phyloP scores from a whole-genome alignment of 345 rosid species.

The Lumnitzera littorea region DNA sequence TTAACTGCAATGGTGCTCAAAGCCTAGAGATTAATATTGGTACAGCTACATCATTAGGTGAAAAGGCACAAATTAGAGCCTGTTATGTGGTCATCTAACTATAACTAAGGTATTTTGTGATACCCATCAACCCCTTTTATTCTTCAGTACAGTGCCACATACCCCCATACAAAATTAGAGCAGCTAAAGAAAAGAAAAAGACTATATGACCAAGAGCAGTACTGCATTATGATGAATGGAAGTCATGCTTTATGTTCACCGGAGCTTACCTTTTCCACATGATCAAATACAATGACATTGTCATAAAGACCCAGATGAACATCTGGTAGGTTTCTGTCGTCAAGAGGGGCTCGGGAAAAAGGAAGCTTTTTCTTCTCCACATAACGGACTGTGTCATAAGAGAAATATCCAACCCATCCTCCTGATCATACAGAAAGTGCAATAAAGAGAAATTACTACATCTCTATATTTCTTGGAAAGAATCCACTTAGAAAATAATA shows the following conservation, averaged over 20 bases:
- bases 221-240: too few relatives aligned
- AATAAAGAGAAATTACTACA: not conserved
- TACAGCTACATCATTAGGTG: too few relatives aligned
- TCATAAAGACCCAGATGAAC: slow-evolving; percentile 92
- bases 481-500: not conserved
- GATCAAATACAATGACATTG: slow-evolving; percentile 85
- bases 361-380: slow-evolving; percentile 87
- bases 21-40: too few relatives aligned
- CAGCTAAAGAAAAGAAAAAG: too few relatives aligned
- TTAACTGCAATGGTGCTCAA: too few relatives aligned
- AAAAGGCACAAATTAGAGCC: too few relatives aligned
- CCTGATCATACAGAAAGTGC: slow-evolving; percentile 25
- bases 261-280: slow-evolving; percentile 65
- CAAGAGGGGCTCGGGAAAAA: slow-evolving; percentile 58
- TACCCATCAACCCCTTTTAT: too few relatives aligned
- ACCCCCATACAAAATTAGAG: too few relatives aligned
- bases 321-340: slow-evolving; percentile 91
- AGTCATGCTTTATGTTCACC: not conserved
- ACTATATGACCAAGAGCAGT: too few relatives aligned
- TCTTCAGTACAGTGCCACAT: too few relatives aligned
- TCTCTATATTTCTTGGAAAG: not conserved
- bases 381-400: slow-evolving; percentile 87
- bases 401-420: slow-evolving; percentile 97
- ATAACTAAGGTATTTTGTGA: too few relatives aligned
- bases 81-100: too few relatives aligned